Evolutionary conservation across 139 green algal genomes (phyloP).

Genomic region (Diplosphaera chodatii): DNA sequence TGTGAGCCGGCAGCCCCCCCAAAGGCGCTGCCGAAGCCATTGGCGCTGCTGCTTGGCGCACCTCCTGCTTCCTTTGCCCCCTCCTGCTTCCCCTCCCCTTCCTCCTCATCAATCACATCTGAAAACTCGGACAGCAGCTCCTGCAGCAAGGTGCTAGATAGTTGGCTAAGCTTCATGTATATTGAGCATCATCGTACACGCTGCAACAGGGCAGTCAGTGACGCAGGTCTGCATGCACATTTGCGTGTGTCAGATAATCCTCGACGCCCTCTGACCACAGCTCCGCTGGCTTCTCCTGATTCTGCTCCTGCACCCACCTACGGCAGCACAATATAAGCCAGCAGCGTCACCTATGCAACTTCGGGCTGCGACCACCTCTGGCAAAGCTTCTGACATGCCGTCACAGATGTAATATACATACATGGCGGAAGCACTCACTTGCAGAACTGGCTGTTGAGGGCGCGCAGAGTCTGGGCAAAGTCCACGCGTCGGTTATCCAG

Average conservation of each 20-base stretch:
- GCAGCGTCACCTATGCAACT: too few species aligned
- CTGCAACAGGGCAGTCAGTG: too few species aligned
- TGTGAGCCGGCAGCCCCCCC: not conserved
- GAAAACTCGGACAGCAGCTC: constrained; percentile 33
- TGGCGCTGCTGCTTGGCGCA: constrained; percentile 2
- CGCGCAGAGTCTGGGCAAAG: too few species aligned
- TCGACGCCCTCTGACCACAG: constrained; percentile 41
- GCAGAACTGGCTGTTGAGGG: too few species aligned
- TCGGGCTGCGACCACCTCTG: too few species aligned
- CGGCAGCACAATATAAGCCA: too few species aligned
- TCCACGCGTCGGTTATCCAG: too few species aligned
- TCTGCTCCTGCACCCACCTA: constrained; percentile 33
- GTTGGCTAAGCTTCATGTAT: too few species aligned
- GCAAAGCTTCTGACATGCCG: too few species aligned
- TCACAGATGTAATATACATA: not conserved
- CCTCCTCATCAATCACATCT: constrained; percentile 31
- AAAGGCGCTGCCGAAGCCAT: constrained; percentile 2
- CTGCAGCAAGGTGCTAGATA: too few species aligned
- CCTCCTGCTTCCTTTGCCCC: not conserved
- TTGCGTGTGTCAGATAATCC: constrained; percentile 40
- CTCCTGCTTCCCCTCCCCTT: not conserved
- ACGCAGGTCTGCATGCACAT: not conserved
- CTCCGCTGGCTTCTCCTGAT: constrained; percentile 9
- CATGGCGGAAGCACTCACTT: too few species aligned
- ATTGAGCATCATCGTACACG: too few species aligned